Percentiles rank a stretch among this genome's conserved stretches.
phyloP scores from a whole-genome alignment of 78 protist species.

The Dictyostelium purpureum region DNA sequence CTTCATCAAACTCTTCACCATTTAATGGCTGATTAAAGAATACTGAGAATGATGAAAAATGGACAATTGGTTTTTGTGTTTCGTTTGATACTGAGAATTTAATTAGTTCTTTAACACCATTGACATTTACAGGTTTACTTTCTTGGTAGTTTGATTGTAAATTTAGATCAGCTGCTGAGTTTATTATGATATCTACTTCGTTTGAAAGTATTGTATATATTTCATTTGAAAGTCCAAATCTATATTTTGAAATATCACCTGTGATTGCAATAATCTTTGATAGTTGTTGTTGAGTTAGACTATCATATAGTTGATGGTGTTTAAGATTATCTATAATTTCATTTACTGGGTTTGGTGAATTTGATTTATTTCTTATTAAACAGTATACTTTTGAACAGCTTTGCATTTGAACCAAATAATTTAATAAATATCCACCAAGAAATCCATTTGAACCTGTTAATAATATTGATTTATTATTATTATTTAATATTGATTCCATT shows the following conservation, averaged over 20 bases:
- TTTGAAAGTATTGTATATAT: background rate
- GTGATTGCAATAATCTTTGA: background rate
- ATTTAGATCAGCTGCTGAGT: background rate
- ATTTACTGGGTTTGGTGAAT: background rate
- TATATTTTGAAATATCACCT: background rate
- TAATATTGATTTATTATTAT: background rate
- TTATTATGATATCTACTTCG: background rate
- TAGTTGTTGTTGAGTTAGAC: background rate
- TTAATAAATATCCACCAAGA: conserved; percentile 2
- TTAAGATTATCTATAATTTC: background rate
- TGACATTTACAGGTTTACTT: background rate
- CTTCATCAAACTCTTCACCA: background rate
- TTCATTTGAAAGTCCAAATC: background rate
- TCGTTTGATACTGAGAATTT: background rate
- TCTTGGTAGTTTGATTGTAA: background rate
- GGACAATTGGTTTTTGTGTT: background rate
- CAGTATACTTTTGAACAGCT: background rate
- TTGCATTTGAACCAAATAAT: background rate
- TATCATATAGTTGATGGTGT: background rate
- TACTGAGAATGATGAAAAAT: background rate
- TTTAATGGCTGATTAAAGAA: background rate
- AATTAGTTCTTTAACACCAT: background rate
- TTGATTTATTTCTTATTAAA: background rate
- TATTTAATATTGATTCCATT: background rate
- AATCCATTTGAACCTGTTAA: conserved; percentile 58